Percentiles rank a stretch among this genome's conserved stretches.
Conservation (phyloP, 371 early-diverging fungal species). For the Mucor plumbeus region DNA sequence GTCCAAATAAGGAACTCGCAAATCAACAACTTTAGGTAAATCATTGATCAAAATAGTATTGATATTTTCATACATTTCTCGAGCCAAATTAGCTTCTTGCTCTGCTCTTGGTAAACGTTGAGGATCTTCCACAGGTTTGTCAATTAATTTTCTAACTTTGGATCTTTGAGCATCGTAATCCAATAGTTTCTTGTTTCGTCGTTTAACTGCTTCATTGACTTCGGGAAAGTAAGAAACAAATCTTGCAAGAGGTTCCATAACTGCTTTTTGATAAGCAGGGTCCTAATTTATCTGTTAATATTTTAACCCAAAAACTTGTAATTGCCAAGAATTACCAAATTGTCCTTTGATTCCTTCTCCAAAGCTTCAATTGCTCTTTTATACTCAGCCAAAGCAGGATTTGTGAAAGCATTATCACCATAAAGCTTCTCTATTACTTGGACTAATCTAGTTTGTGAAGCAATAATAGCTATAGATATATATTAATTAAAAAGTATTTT, state of each 20-base stretch:
- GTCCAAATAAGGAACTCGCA: constrained; percentile 87
- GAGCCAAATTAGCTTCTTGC: constrained; percentile 70
- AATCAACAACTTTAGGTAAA: constrained; percentile 87
- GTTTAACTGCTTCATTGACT: constrained; percentile 85
- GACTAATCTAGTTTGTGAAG: constrained; percentile 84
- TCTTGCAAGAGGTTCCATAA: constrained; percentile 84
- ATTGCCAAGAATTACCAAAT: constrained; percentile 55
- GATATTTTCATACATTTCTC: constrained; percentile 78
- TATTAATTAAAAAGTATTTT: constrained; percentile 68
- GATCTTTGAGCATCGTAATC: constrained; percentile 84
- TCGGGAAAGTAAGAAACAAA: constrained; percentile 87
- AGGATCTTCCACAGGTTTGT: constrained; percentile 78
- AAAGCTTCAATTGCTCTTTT: constrained; percentile 78
- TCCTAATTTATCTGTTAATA: constrained; percentile 50
- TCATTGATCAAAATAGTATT: constrained; percentile 81
- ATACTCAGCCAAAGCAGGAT: constrained; percentile 65
- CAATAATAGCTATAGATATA: constrained; percentile 70
- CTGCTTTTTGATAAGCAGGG: constrained; percentile 74
- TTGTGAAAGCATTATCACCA: constrained; percentile 54
- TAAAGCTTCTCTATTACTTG: constrained; percentile 80
- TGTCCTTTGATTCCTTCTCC: constrained; percentile 78
- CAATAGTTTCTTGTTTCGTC: constrained; percentile 81
- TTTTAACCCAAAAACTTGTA: not conserved
- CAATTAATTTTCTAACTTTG: constrained; percentile 76
- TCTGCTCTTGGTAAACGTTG: constrained; percentile 73